A percentile compares a stretch with the other conserved stretches of the same genome.
Evolutionary conservation across 2,329 filamentous ascomycete genomes (phyloP).

Genomic region (Fusarium denticulatum): DNA sequence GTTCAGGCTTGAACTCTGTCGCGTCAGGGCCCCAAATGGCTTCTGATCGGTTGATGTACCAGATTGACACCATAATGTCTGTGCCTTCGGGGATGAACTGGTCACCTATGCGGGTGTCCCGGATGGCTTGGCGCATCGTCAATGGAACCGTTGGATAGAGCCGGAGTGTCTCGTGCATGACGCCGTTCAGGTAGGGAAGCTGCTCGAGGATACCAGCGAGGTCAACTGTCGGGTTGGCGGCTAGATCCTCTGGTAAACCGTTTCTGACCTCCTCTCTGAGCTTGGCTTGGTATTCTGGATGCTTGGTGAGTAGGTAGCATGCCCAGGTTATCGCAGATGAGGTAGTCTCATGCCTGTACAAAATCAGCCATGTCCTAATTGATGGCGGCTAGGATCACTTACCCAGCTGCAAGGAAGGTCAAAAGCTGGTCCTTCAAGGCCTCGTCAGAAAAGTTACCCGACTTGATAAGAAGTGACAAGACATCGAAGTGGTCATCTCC

Average conservation of each 20-base stretch:
- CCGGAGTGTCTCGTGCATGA: slow-evolving; percentile 74
- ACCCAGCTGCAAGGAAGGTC: slow-evolving; percentile 60
- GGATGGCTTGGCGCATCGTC: slow-evolving; percentile 68
- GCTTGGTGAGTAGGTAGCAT: slow-evolving; percentile 30
- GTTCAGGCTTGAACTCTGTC: slow-evolving; percentile 72
- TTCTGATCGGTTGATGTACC: slow-evolving; percentile 70
- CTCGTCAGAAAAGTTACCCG: slow-evolving; percentile 61
- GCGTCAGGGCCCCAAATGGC: slow-evolving; percentile 76
- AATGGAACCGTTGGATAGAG: slow-evolving; percentile 73
- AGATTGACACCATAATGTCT: slow-evolving; percentile 65
- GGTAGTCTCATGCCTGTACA: slow-evolving; percentile 29
- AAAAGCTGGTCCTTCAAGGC: slow-evolving; percentile 64
- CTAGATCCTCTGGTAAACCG: not conserved
- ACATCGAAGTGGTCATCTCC: slow-evolving; percentile 68
- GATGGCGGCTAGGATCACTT: accelerated
- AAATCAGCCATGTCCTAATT: not conserved
- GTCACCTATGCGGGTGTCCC: slow-evolving; percentile 65
- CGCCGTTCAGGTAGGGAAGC: slow-evolving; percentile 74
- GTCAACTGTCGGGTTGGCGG: slow-evolving; percentile 41
- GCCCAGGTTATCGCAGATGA: slow-evolving; percentile 36
- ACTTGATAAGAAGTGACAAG: slow-evolving; percentile 65
- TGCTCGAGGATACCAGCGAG: slow-evolving; percentile 65
- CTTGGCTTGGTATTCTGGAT: slow-evolving; percentile 29
- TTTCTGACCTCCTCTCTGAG: slow-evolving; percentile 25
- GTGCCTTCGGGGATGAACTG: slow-evolving; percentile 73